These are phyloP conservation scores for Saccharomycopsis olivae DNA, from an alignment of 805 yeast species.

Conservation along the genomic window DNA sequence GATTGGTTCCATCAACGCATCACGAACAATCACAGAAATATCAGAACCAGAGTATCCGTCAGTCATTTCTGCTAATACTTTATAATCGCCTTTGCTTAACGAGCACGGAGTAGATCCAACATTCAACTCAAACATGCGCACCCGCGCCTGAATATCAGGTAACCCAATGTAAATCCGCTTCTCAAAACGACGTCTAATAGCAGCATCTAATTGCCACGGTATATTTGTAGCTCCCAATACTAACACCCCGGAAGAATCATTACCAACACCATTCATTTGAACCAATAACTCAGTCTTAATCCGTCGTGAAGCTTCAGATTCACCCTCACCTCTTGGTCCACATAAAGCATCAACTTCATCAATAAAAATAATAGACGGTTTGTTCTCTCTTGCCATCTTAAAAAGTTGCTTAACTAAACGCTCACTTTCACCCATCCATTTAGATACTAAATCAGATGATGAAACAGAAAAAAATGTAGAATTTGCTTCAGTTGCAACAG, in stretches of 20 bases:
- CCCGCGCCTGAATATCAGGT: slow-evolving; percentile 89
- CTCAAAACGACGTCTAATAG: slow-evolving; percentile 93
- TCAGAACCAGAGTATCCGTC: slow-evolving; percentile 98
- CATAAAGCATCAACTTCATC: slow-evolving; percentile 98
- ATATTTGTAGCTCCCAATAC: slow-evolving; percentile 97
- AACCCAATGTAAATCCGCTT: slow-evolving; percentile 88
- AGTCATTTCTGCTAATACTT: slow-evolving; percentile 80
- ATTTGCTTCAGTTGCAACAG: slow-evolving; percentile 97
- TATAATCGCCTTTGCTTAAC: slow-evolving; percentile 61
- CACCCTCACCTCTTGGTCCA: slow-evolving; percentile 98
- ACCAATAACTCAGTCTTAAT: slow-evolving; percentile 92
- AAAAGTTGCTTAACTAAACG: slow-evolving; percentile 91
- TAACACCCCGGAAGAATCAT: slow-evolving; percentile 82
- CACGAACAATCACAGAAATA: slow-evolving; percentile 91
- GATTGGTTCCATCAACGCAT: slow-evolving; percentile 96
- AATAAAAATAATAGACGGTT: slow-evolving; percentile 91
- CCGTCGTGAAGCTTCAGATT: slow-evolving; percentile 91
- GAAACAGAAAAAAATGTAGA: slow-evolving; percentile 94
- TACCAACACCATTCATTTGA: slow-evolving; percentile 99
- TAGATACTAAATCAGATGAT: slow-evolving; percentile 91
- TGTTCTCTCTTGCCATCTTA: slow-evolving; percentile 91
- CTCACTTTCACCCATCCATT: slow-evolving; percentile 99
- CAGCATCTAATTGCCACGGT: slow-evolving; percentile 98
- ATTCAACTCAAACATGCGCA: slow-evolving; percentile 88
- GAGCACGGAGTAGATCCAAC: slow-evolving; percentile 85